Percentiles rank a stretch among this genome's conserved stretches.
Evolutionary conservation across 2,329 filamentous ascomycete species (phyloP).

Genomic region (Phaeosphaeriaceae sp.): DNA sequence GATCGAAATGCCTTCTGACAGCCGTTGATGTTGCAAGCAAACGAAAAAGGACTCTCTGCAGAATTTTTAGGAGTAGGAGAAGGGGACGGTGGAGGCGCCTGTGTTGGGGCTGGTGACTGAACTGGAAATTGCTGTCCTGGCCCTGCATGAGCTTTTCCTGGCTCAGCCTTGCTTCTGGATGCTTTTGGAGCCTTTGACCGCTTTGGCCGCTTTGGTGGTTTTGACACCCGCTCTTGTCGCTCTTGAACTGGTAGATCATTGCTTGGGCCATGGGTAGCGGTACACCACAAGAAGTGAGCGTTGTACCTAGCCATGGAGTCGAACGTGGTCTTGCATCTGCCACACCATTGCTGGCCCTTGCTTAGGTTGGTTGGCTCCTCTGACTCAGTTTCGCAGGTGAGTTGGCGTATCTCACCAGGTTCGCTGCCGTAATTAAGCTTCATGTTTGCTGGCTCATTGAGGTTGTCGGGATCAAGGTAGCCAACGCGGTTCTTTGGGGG

Average conservation of each 20-base stretch:
- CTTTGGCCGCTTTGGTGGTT: not conserved
- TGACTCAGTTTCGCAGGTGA: slow-evolving; percentile 5
- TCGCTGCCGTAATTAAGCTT: slow-evolving; percentile 7
- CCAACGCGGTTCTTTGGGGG: slow-evolving; percentile 2
- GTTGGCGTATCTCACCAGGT: slow-evolving; percentile 1
- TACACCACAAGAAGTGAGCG: slow-evolving; percentile 33
- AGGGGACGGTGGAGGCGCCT: not conserved
- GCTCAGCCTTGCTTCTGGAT: not conserved
- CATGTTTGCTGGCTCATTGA: slow-evolving; percentile 2
- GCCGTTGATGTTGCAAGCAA: slow-evolving; percentile 15
- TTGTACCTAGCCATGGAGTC: slow-evolving; percentile 16
- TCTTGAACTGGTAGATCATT: not conserved
- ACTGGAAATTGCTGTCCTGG: no score
- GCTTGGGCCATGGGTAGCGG: not conserved
- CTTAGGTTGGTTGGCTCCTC: slow-evolving; percentile 12
- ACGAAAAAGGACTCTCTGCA: not conserved
- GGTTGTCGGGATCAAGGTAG: slow-evolving; percentile 20
- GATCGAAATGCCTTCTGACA: slow-evolving; percentile 28
- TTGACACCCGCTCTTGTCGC: not conserved
- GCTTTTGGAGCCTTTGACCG: not conserved
- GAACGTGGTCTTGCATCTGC: slow-evolving; percentile 30
- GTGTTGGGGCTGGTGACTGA: no score
- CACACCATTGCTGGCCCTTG: slow-evolving; percentile 15
- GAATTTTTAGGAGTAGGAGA: not conserved
- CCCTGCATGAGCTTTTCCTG: no score